Conservation (phyloP, 2,329 filamentous ascomycete genomes). For the Ilyonectria destructans region DNA sequence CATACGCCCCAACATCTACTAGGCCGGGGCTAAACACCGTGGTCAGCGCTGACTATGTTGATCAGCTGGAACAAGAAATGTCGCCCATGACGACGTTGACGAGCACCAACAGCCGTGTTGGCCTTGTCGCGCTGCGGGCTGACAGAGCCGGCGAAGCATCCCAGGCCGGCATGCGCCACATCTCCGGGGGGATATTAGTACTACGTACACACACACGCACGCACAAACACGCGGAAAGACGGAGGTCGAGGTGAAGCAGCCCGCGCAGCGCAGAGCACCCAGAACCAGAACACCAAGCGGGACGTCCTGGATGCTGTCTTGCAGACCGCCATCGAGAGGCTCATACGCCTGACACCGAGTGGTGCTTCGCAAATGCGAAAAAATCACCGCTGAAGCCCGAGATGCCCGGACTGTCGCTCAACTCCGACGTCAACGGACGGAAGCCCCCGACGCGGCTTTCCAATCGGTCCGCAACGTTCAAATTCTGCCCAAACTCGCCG, state of each 20-base stretch:
- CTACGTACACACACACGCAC: background rate
- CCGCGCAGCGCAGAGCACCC: no score
- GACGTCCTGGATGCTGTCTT: background rate
- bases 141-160: constrained; percentile 5
- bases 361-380: background rate
- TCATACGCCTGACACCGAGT: background rate
- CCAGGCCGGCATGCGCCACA: constrained; percentile 23
- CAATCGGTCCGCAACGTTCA: constrained; percentile 23
- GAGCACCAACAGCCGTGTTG: background rate
- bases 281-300: background rate
- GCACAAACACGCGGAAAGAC: background rate
- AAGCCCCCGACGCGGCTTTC: constrained; percentile 28
- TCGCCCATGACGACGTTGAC: constrained; percentile 1
- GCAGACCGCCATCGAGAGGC: background rate
- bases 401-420: constrained; percentile 14
- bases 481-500: constrained; percentile 10
- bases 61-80: constrained; percentile 13
- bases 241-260: background rate
- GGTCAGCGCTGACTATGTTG: constrained; percentile 24
- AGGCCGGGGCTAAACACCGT: constrained; percentile 17
- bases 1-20: constrained; percentile 21
- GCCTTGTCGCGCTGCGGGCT: constrained; percentile 19
- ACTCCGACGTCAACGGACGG: constrained; percentile 28
- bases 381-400: background rate
- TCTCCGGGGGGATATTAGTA: background rate